Base-by-base conservation (phyloP, 2,329 filamentous ascomycete species). In the Parastagonospora nodorum region DNA sequence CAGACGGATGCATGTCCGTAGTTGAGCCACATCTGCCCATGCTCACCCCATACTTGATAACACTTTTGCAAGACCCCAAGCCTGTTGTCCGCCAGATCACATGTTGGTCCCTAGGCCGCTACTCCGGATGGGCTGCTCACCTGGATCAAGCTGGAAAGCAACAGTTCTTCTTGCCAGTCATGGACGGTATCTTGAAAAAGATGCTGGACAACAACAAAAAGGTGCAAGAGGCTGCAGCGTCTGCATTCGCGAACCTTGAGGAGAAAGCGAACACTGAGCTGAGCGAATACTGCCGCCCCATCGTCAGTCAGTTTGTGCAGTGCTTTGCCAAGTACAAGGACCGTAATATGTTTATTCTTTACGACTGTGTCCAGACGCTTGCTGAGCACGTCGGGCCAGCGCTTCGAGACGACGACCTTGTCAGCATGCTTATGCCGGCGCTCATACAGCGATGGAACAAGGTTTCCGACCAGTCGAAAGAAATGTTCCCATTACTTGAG, bases 151-250 rank as follows among this genome's bases (percentile, higher is more conserved):
- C 78, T 14, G 84, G 92, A 57, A 88, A 88, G 67, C 83, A 87
- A 44, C 83, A 85, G 50, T 97, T 85, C 74, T 99, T 99, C 66
- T 88, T 94, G 66, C 93, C 93, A 0, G 89, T 97, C 83, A 96
- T 99, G 92, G 93, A 96, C 57, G 94, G 93, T 5, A 92, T 99
- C 42, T 78, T 99, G 50, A 87, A 86, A 53, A 90, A 92, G 69
- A 99, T 99, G 94, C 81, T 99, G 40, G 94, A 99, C 75, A 87
- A 85, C 71, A 97, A 97, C 81, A 99, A 99, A 80, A 92, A 93
- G 72, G 94, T 99, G 1, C 94, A 99, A 72, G 93, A 97, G 74
- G 93, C 94, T 12, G 94, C 89, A 24, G 93, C 93, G 1, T 97
- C 93, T 3, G 93, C 93, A 8, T 97, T 99, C 76, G 93, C 94